Evolutionary conservation across 495 filamentous ascomycete species (phyloP).

Genomic region (Penicillium ochrochloron): DNA sequence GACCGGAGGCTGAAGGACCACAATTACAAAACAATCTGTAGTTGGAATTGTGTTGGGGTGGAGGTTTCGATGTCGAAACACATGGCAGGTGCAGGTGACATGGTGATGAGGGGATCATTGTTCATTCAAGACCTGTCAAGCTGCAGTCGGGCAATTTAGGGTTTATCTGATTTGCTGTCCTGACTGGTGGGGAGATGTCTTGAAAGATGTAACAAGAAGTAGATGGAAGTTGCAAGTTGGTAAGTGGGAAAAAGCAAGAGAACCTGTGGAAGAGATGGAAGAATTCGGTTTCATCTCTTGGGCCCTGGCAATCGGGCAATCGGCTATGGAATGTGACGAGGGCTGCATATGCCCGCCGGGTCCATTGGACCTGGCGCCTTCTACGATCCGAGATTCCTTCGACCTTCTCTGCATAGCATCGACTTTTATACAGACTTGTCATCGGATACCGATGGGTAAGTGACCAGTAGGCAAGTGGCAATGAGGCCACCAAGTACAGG

Average conservation of each 20-base stretch:
- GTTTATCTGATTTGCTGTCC: constrained; percentile 4
- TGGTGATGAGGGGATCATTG: constrained; percentile 1
- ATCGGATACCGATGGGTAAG: neutral
- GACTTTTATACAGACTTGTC: constrained; percentile 10
- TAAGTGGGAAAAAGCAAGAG: neutral
- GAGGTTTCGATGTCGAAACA: constrained; percentile 20
- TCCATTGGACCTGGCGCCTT: neutral
- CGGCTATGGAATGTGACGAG: constrained; percentile 16
- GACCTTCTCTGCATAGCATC: constrained; percentile 6
- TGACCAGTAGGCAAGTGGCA: neutral
- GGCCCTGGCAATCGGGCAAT: neutral
- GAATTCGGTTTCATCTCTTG: neutral
- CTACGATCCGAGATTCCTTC: neutral
- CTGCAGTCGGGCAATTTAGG: constrained; percentile 1
- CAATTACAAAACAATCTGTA: neutral
- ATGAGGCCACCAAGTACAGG: neutral
- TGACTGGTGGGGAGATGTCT: neutral
- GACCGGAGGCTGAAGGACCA: neutral
- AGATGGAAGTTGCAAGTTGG: neutral
- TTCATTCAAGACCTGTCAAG: neutral
- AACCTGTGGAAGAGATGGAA: neutral
- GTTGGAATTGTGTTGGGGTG: neutral
- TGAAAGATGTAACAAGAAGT: neutral
- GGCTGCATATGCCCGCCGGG: constrained; percentile 11
- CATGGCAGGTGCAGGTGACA: constrained; percentile 22